Evolutionary conservation across 2,329 filamentous ascomycete species (phyloP).

Genomic region (Exophiala spinifera): DNA sequence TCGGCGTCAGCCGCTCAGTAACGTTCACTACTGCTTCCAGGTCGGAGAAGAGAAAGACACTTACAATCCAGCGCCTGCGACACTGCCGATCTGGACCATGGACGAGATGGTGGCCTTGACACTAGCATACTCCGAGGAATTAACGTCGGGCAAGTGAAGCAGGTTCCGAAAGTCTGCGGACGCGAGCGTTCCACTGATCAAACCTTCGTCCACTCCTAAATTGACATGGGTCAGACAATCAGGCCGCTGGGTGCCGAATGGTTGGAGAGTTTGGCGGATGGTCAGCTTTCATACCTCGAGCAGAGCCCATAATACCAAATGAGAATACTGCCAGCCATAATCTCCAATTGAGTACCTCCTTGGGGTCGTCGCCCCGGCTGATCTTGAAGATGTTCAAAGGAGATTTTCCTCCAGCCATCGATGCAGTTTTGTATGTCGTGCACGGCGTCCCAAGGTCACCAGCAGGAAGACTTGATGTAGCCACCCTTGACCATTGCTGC

Average conservation of each 20-base stretch:
- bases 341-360: conserved; percentile 35
- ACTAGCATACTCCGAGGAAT: conserved; percentile 32
- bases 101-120: conserved; percentile 38
- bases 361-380: conserved; percentile 32
- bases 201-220: conserved; percentile 24
- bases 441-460: neutral
- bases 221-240: too few relatives aligned
- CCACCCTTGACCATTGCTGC: too few relatives aligned
- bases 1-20: too few relatives aligned
- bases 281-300: conserved; percentile 13
- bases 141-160: conserved; percentile 22
- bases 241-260: too few relatives aligned
- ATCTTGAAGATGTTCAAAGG: conserved; percentile 40
- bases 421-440: neutral
- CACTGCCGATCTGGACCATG: conserved; percentile 41
- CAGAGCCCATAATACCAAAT: conserved; percentile 30
- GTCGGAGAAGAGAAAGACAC: too few relatives aligned
- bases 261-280: too few relatives aligned
- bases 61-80: conserved; percentile 33
- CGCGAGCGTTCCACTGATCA: conserved; percentile 31
- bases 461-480: too few relatives aligned
- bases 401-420: conserved; percentile 24
- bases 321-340: conserved; percentile 29
- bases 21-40: too few relatives aligned
- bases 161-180: conserved; percentile 27